phyloP scores from a whole-genome alignment of 257 asterid genomes.

The Capsicum pubescens region DNA sequence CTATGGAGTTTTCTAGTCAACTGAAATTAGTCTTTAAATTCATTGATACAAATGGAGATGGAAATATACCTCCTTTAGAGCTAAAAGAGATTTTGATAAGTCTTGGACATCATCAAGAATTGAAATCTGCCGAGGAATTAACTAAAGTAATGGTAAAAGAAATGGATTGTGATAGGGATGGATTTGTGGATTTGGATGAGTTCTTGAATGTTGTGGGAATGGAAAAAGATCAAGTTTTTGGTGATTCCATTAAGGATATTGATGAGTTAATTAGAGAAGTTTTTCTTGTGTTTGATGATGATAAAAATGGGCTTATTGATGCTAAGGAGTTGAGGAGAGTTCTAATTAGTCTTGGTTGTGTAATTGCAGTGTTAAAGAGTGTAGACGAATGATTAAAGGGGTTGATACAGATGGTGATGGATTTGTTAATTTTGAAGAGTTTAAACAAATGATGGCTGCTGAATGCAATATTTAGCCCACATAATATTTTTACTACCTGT shows the following conservation, averaged over 20 bases:
- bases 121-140: slow-evolving; percentile 44
- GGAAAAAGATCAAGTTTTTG: slow-evolving; percentile 21
- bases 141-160: slow-evolving; percentile 65
- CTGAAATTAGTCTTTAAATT: slow-evolving; percentile 40
- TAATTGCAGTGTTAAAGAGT: no score
- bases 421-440: no score
- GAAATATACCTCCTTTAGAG: slow-evolving; percentile 62
- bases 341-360: slow-evolving; percentile 39
- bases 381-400: no score
- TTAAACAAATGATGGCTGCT: no score
- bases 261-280: slow-evolving; percentile 47
- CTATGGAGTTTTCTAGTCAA: no score
- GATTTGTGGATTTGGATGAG: slow-evolving; percentile 63
- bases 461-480: no score
- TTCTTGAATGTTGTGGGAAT: slow-evolving; percentile 54
- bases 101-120: slow-evolving; percentile 46
- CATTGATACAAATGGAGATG: slow-evolving; percentile 72
- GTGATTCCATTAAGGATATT: slow-evolving; percentile 38
- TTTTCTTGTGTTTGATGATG: slow-evolving; percentile 63
- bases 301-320: slow-evolving; percentile 61
- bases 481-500: background rate
- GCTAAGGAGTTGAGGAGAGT: slow-evolving; percentile 63
- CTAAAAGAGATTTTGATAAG: slow-evolving; percentile 46
- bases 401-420: no score
- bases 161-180: slow-evolving; percentile 74